Evolutionary conservation across 2,329 filamentous ascomycete genomes (phyloP), one percentile per base, ranked within the genome.

Genomic region (Magnaporthiopsis rhizophila): DNA sequence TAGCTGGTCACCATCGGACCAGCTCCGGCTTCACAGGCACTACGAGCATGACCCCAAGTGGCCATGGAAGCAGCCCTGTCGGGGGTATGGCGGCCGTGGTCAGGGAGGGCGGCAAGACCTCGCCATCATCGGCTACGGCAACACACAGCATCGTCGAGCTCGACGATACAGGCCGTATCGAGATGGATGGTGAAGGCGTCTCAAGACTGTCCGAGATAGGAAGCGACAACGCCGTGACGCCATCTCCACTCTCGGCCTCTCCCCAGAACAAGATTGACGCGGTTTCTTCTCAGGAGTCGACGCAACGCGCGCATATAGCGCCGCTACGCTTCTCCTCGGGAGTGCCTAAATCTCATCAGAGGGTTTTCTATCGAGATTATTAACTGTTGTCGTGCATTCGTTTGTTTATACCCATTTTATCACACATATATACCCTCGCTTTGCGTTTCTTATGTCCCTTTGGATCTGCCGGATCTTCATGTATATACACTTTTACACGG

Each of bases 1-100:
- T 24, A 11, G 61, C 61, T 13, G 15, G 21, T 11, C 56, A 71
- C 70, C 62, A 65, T 63, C 67, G 58, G 24, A 18, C 21, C n/a
- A 60, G 58, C 63, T 69, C 30, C 65, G 63, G 24, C 58, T 64
- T 34, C 65, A 59, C 63, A 65, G 59, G 63, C 58, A 32, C 63
- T 21, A 61, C 63, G 38, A 50, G 38, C 63, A 50, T 36, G 63
- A 58, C n/a, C 11, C 26, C 58, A 11, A 34, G 28, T 21, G 58
- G 63, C 56, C 26, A 60, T 56, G 34, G 65, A 32, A 38, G 50
- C 50, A 58, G 30, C 28, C 9, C 26, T 9, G 61, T 26, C 18
- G 28, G 38, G 13, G 38, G 61, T 21, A 50, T n/a, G 3, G 32
- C 21, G 26, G 32, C 45, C 8, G 30, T 21, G 18, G 15, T 34